phyloP scores from a whole-genome alignment of 768 basidiomycete genomes.

The Suillus ampliporus region DNA sequence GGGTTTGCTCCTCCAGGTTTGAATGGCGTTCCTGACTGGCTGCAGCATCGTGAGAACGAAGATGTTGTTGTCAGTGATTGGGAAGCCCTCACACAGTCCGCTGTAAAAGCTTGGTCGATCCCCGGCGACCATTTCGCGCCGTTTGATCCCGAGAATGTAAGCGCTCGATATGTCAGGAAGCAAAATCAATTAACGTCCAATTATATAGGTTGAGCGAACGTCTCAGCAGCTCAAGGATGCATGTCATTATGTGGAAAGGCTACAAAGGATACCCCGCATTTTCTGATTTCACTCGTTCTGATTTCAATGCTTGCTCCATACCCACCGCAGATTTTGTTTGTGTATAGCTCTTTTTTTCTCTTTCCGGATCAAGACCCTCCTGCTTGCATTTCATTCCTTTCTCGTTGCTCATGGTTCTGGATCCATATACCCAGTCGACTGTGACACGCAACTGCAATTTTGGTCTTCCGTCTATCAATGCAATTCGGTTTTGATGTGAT shows the following conservation, averaged over 20 bases:
- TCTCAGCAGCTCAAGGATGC: conserved; percentile 29
- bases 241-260: conserved; percentile 16
- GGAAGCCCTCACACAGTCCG: conserved; percentile 46
- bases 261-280: not conserved
- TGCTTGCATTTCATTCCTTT: not conserved
- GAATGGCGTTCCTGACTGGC: conserved; percentile 53
- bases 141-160: conserved; percentile 57
- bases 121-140: conserved; percentile 71
- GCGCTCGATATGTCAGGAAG: conserved; percentile 20
- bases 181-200: conserved; percentile 1
- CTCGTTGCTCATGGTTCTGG: not conserved
- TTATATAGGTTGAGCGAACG: conserved; percentile 24
- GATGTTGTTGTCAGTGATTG: conserved; percentile 47
- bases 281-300: not conserved
- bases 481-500: not conserved
- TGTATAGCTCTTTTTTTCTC: not conserved
- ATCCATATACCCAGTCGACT: not conserved
- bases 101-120: conserved; percentile 55
- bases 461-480: not conserved
- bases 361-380: not conserved
- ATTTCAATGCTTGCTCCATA: conserved; percentile 1
- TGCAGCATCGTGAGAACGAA: conserved; percentile 50
- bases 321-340: not conserved
- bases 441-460: not conserved
- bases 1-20: conserved; percentile 44